Percentiles rank a stretch among this genome's conserved stretches.
Evolutionary conservation across 2,329 filamentous ascomycete species (phyloP).

Genomic region (Cephalotrichum gorgonifer): DNA sequence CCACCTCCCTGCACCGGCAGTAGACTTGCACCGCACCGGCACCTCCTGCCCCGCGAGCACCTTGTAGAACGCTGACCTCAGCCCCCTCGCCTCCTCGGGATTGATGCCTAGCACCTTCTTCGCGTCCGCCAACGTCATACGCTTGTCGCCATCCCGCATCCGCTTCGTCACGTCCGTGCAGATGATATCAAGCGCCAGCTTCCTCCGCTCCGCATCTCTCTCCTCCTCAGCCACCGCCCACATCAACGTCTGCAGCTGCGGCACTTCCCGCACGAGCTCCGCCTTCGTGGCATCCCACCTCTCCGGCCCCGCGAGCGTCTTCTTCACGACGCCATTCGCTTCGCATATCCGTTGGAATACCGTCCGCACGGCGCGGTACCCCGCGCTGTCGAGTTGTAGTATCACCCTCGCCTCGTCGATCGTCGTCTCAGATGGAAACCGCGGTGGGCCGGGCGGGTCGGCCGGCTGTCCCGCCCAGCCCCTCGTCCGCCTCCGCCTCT

Average conservation of each 20-base stretch:
- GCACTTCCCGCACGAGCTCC: slow-evolving; percentile 51
- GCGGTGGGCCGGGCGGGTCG: slow-evolving; percentile 57
- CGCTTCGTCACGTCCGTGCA: slow-evolving; percentile 76
- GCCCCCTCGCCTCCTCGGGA: slow-evolving; percentile 38
- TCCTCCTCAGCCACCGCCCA: slow-evolving; percentile 42
- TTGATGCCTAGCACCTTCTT: slow-evolving; percentile 48
- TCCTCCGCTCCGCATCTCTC: slow-evolving; percentile 43
- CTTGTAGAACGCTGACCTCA: slow-evolving; percentile 56
- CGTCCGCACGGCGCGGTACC: slow-evolving; percentile 55
- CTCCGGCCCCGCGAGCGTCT: slow-evolving; percentile 63
- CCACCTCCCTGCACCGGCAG: slow-evolving; percentile 63
- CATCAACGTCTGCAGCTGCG: slow-evolving; percentile 53
- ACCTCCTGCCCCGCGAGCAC: slow-evolving; percentile 45
- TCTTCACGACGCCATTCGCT: slow-evolving; percentile 58
- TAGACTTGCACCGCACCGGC: slow-evolving; percentile 62
- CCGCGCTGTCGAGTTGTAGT: slow-evolving; percentile 49
- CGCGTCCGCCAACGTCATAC: slow-evolving; percentile 65
- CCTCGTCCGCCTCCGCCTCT: slow-evolving; percentile 37
- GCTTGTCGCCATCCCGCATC: slow-evolving; percentile 52
- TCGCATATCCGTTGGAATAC: slow-evolving; percentile 63
- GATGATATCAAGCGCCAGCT: slow-evolving; percentile 65
- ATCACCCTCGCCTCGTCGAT: slow-evolving; percentile 68
- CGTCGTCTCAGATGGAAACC: slow-evolving; percentile 75
- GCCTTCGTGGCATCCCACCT: slow-evolving; percentile 65
- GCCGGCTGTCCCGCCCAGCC: slow-evolving; percentile 59